A percentile compares a stretch with the other conserved stretches of the same genome.
These are phyloP conservation scores for Geosiphon pyriformis DNA, from an alignment of 192 early-diverging fungal species.

Conservation along the genomic window DNA sequence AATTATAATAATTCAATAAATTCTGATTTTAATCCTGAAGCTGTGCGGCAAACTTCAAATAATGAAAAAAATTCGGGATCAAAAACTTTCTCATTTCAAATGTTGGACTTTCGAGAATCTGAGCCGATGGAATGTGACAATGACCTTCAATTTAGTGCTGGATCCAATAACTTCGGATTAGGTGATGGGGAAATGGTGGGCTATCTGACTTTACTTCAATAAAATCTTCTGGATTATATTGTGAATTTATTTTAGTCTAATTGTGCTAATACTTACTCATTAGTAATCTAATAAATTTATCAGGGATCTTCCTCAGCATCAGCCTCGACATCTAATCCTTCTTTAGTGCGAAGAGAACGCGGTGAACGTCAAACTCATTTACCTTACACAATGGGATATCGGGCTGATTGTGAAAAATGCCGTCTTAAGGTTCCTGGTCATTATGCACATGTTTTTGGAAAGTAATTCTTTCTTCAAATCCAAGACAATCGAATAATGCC, in stretches of 20 bases:
- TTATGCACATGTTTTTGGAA: slow-evolving; percentile 28
- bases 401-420: slow-evolving; percentile 41
- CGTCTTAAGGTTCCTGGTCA: slow-evolving; percentile 33
- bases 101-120: not conserved
- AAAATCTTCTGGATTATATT: not conserved
- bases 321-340: not conserved
- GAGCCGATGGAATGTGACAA: slow-evolving; percentile 17
- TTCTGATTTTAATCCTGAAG: not conserved
- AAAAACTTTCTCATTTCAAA: not conserved
- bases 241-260: not conserved
- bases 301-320: not conserved
- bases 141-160: not conserved
- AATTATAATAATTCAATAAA: not conserved
- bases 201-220: not conserved
- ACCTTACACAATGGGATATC: slow-evolving; percentile 31
- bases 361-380: not conserved
- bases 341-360: not conserved
- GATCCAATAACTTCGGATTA: not conserved
- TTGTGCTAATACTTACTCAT: not conserved
- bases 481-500: too few species aligned
- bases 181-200: not conserved
- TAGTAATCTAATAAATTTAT: not conserved
- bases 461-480: too few species aligned
- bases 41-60: not conserved
- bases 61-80: not conserved